Base-by-base conservation (phyloP, 768 basidiomycete genomes). In the Tulasnella sp. region DNA sequence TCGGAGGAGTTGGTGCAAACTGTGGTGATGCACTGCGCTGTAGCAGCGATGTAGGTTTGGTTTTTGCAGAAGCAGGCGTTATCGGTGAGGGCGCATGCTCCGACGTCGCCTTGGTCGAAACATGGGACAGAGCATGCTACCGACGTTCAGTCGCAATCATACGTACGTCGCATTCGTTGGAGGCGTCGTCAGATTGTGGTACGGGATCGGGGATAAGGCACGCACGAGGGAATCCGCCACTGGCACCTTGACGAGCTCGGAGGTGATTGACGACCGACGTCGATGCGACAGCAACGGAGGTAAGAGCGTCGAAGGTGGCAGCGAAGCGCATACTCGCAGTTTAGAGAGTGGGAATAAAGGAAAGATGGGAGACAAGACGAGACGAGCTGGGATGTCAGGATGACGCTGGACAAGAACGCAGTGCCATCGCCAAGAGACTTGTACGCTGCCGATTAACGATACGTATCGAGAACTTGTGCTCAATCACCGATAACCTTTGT, bases 321-420 rank as follows among this genome's bases (percentile, higher is more conserved):
- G 75, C 67, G 72, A 77, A 76, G 67, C 75, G 80, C 82, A 84
- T 84, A 54, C 46, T 75, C n/a, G n/a, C n/a, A n/a, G n/a, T n/a
- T n/a, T n/a, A n/a, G n/a, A n/a, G n/a, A n/a, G n/a, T n/a, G n/a
- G n/a, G n/a, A n/a, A n/a, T n/a, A n/a, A n/a, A n/a, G n/a, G n/a
- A n/a, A n/a, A n/a, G n/a, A n/a, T n/a, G n/a, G n/a, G n/a, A n/a
- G n/a, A n/a, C n/a, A n/a, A n/a, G n/a, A n/a, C n/a, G n/a, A n/a
- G n/a, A n/a, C n/a, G n/a, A n/a, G n/a, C n/a, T n/a, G n/a, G n/a
- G n/a, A n/a, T n/a, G n/a, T n/a, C n/a, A n/a, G n/a, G n/a, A n/a
- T n/a, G n/a, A n/a, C n/a, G n/a, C n/a, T n/a, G n/a, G n/a, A n/a
- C n/a, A n/a, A n/a, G n/a, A n/a, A n/a, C n/a, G n/a, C n/a, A n/a